A percentile compares a stretch with the other conserved stretches of the same genome.
Evolutionary conservation across 495 filamentous ascomycete genomes (phyloP).

Genomic region (Tuber indicum): DNA sequence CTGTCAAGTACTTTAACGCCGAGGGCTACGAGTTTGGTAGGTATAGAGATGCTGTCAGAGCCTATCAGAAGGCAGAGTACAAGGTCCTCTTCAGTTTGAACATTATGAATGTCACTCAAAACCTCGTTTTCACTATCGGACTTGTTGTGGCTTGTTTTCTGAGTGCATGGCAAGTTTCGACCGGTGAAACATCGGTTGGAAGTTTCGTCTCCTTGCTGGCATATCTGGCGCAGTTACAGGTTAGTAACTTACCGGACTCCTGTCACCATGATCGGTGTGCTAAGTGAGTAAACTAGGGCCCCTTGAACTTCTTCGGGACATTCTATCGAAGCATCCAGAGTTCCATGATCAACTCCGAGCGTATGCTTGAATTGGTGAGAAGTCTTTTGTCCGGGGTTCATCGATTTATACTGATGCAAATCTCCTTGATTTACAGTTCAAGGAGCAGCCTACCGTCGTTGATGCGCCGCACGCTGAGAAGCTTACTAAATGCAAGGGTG

Average conservation of each 20-base stretch:
- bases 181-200: conserved; percentile 61
- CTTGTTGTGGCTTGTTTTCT: conserved; percentile 78
- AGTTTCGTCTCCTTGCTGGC: conserved; percentile 74
- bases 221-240: conserved; percentile 76
- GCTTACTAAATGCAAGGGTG: conserved; percentile 64
- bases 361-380: conserved; percentile 69
- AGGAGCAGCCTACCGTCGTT: conserved; percentile 78
- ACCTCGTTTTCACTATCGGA: conserved; percentile 86
- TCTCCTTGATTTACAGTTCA: conserved; percentile 52
- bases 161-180: conserved; percentile 79
- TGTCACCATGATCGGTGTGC: not conserved
- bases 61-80: conserved; percentile 81
- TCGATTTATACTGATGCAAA: not conserved
- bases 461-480: conserved; percentile 47
- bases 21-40: conserved; percentile 88
- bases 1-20: conserved; percentile 98
- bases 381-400: not conserved
- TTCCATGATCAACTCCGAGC: conserved; percentile 93
- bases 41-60: conserved; percentile 68
- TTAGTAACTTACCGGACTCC: not conserved
- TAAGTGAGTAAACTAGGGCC: conserved; percentile 52
- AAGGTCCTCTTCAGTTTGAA: conserved; percentile 80
- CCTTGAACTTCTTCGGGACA: conserved; percentile 95
- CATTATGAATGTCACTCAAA: conserved; percentile 89
- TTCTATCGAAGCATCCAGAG: conserved; percentile 96